phyloP scores from a whole-genome alignment of 202 grass and related monocot species.

The Carex sylvatica region DNA sequence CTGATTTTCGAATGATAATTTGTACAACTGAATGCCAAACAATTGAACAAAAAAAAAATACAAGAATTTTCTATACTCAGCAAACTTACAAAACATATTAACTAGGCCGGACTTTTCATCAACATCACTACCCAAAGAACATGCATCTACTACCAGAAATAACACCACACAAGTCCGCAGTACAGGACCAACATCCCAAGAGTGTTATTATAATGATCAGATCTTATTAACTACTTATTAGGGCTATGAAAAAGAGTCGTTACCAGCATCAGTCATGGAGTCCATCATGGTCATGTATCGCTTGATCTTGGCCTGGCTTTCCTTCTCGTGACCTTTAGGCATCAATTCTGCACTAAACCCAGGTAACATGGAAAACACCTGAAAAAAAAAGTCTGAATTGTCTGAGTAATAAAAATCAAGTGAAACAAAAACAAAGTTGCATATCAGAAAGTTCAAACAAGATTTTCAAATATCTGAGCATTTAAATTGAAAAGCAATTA shows the following conservation, averaged over 20 bases:
- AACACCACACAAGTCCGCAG: neutral
- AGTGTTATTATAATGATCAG: neutral
- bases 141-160: neutral
- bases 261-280: conserved; percentile 92
- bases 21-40: neutral
- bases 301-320: conserved; percentile 96
- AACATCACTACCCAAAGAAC: neutral
- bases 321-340: conserved; percentile 92
- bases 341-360: conserved; percentile 82
- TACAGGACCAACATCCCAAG: neutral
- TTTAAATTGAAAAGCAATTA: conserved; percentile 30
- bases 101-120: neutral
- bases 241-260: neutral
- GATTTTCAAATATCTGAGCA: conserved; percentile 15
- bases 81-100: neutral
- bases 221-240: neutral
- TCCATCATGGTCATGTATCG: conserved; percentile 98
- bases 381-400: neutral
- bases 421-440: neutral
- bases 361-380: conserved; percentile 98
- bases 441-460: neutral
- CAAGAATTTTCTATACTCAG: neutral
- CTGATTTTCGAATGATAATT: neutral
- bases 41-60: neutral
- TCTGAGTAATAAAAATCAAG: neutral